Conservation (phyloP, 768 basidiomycete genomes). For the Pleurotus sapidus region DNA sequence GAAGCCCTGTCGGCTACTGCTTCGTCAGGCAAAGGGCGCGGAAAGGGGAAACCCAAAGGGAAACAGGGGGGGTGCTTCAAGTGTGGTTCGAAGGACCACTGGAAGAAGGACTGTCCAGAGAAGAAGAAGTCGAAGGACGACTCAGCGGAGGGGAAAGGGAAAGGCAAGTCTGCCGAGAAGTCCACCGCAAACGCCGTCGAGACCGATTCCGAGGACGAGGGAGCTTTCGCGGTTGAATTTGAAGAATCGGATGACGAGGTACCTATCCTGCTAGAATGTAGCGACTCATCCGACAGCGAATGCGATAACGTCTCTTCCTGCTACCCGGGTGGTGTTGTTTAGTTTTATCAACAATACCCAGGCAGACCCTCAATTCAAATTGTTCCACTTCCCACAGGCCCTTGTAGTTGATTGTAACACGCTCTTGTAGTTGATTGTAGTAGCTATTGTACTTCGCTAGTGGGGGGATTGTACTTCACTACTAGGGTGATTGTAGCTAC, state of each 20-base stretch:
- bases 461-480: too few relatives aligned
- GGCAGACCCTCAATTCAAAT: too few relatives aligned
- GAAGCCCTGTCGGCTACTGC: background rate
- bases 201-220: slow-evolving; percentile 8
- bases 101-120: slow-evolving; percentile 12
- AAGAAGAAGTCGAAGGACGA: background rate
- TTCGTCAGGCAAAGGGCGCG: background rate
- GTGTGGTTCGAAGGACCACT: slow-evolving; percentile 24
- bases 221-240: background rate
- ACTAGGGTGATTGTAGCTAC: too few relatives aligned
- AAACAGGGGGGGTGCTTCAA: slow-evolving; percentile 17
- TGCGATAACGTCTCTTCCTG: background rate
- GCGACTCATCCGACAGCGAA: background rate
- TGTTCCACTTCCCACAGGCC: too few relatives aligned
- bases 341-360: too few relatives aligned
- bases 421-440: too few relatives aligned
- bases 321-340: too few relatives aligned
- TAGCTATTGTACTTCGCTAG: too few relatives aligned
- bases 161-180: slow-evolving; percentile 1
- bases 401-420: too few relatives aligned
- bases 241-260: background rate
- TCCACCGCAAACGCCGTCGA: slow-evolving; percentile 10
- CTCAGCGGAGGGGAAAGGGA: background rate
- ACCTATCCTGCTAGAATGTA: background rate
- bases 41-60: background rate